Evolutionary conservation across 2,329 filamentous ascomycete species (phyloP).

Genomic region (Colletotrichum echinochloae): DNA sequence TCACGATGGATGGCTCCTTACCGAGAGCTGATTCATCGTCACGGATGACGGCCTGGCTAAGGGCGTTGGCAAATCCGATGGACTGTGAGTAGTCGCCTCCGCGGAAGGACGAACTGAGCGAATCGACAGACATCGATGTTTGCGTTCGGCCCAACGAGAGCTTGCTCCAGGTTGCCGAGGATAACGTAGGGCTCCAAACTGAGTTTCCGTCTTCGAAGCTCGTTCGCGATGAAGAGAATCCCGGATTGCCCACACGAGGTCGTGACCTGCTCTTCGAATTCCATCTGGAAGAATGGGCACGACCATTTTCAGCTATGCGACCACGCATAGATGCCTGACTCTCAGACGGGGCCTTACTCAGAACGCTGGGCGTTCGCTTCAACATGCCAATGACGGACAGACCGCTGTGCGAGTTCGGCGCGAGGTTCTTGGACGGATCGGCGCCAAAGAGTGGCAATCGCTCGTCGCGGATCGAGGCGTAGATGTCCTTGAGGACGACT

Average conservation of each 20-base stretch:
- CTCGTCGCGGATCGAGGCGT: conserved; percentile 87
- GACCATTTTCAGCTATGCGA: conserved; percentile 71
- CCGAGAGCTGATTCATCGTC: conserved; percentile 76
- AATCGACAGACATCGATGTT: conserved; percentile 92
- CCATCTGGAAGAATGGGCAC: conserved; percentile 75
- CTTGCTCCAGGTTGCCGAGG: conserved; percentile 96
- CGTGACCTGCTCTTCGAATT: conserved; percentile 87
- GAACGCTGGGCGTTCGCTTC: conserved; percentile 87
- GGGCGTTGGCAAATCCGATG: conserved; percentile 95
- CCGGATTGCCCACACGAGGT: conserved; percentile 78
- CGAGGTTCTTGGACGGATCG: conserved; percentile 58
- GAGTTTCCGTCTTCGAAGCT: conserved; percentile 93
- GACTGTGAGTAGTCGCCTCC: conserved; percentile 92
- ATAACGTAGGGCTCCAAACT: conserved; percentile 85
- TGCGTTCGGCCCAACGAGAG: conserved; percentile 92
- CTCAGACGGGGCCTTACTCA: conserved; percentile 94
- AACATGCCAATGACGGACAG: conserved; percentile 83
- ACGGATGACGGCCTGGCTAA: conserved; percentile 96
- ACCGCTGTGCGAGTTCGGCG: conserved; percentile 65
- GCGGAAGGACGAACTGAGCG: conserved; percentile 81
- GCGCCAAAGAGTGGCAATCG: conserved; percentile 88
- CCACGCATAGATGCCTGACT: conserved; percentile 76
- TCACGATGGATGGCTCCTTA: conserved; percentile 62
- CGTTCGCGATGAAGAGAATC: conserved; percentile 89
- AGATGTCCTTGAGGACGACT: conserved; percentile 90